These are phyloP conservation scores for Candida tibetensis DNA, from an alignment of 805 yeast species.

Conservation along the genomic window DNA sequence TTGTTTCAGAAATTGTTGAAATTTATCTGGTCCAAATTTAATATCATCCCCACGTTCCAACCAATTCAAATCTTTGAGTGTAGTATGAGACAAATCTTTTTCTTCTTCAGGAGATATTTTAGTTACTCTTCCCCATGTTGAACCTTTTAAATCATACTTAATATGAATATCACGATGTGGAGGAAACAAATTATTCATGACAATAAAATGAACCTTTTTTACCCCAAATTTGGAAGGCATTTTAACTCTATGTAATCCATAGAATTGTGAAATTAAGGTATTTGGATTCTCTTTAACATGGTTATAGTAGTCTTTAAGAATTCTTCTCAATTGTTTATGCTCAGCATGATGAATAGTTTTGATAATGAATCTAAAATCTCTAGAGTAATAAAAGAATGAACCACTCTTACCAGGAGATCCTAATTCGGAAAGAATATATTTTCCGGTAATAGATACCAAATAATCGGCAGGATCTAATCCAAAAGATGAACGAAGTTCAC, in stretches of 20 bases:
- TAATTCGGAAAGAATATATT: conserved; percentile 84
- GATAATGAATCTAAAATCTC: conserved; percentile 91
- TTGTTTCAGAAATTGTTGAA: conserved; percentile 60
- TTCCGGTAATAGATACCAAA: conserved; percentile 85
- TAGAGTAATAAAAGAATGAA: conserved; percentile 89
- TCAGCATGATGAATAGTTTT: conserved; percentile 94
- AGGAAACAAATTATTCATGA: conserved; percentile 96
- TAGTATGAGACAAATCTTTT: conserved; percentile 36
- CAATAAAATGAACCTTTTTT: conserved; percentile 85
- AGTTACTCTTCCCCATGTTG: conserved; percentile 76
- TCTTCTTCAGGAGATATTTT: conserved; percentile 27
- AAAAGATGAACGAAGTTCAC: conserved; percentile 76
- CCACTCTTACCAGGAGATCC: conserved; percentile 98
- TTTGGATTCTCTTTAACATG: conserved; percentile 84
- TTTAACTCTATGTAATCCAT: conserved; percentile 91
- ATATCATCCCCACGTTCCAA: conserved; percentile 61
- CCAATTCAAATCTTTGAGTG: conserved; percentile 89
- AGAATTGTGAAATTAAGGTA: conserved; percentile 90
- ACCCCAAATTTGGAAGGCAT: conserved; percentile 58
- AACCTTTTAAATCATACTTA: conserved; percentile 91
- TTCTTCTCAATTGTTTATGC: conserved; percentile 74
- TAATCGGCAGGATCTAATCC: conserved; percentile 96
- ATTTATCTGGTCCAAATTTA: conserved; percentile 72
- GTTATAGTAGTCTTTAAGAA: conserved; percentile 70
- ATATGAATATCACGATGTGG: conserved; percentile 83